Base-by-base conservation (phyloP, 1,284 basidiomycete genomes). In the Ustilago crameri region DNA sequence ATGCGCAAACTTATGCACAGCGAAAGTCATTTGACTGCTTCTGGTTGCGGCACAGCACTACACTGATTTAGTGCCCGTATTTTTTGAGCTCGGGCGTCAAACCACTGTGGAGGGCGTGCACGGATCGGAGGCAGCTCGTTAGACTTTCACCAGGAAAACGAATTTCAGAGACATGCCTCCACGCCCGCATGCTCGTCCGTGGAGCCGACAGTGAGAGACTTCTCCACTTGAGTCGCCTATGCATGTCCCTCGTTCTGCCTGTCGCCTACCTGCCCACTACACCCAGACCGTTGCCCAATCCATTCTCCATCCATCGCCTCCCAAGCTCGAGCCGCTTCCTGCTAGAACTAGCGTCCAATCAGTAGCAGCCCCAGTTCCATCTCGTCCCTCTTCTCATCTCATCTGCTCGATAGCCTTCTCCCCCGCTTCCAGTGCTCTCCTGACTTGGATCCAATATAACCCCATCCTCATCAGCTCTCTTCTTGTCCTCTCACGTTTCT, bases 71-170 rank as follows among this genome's bases (percentile, higher is more conserved):
- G 38, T 40, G 38, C 43, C 26, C 18, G n/a, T 17, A 17, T 17
- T 43, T 20, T 43, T 9, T 14, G 26, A 17, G 43, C 18, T 9
- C 12, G 18, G 43, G 43, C 26, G 10, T 45, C 9, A 30, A 45
- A 20, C n/a, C 38, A 7, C 15, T n/a, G 17, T 7, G 38, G 18
- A 20, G 17, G 38, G 18, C 15, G 18, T 17, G 18, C 38, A 20
- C 38, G 38, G 18, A 17, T 20, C 38, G 30, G 30, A 30, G 30
- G 38, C 15, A 9, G 7, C n/a, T 35, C 18, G 17, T 40, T 40
- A 22, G n/a, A 18, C 50, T 51, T 51, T 51, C 50, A 51, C 40
- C 49, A 44, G 50, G 15, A 34, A 51, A 51, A 41, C 24, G 40
- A 30, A 30, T 7, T 7, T 30, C 30, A 30, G 30, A 30, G 30